Evolutionary conservation across 352 stramenopile genomes (phyloP).

Genomic region (Phytophthora tubulina): DNA sequence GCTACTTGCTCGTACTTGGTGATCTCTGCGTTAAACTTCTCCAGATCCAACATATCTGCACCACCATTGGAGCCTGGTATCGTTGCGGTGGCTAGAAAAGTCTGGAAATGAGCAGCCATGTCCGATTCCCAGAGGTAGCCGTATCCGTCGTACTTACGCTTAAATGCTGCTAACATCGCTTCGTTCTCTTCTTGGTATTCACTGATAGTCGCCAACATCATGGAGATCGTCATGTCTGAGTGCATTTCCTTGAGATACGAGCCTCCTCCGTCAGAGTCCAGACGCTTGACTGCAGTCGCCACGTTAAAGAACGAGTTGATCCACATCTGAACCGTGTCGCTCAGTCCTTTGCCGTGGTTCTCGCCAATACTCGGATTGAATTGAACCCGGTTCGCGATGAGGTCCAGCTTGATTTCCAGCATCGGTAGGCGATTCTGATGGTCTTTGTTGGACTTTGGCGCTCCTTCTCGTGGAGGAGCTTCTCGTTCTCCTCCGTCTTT

Average conservation of each 20-base stretch:
- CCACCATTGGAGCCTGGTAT: slow-evolving; percentile 72
- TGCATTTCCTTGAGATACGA: slow-evolving; percentile 98
- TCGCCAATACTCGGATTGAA: slow-evolving; percentile 91
- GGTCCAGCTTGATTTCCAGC: slow-evolving; percentile 97
- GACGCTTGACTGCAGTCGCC: slow-evolving; percentile 95
- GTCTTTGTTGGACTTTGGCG: slow-evolving; percentile 52
- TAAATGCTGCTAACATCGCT: slow-evolving; percentile 92
- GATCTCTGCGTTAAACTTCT: slow-evolving; percentile 97
- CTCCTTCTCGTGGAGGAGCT: slow-evolving; percentile 41
- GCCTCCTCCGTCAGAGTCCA: slow-evolving; percentile 95
- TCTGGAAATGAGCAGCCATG: slow-evolving; percentile 92
- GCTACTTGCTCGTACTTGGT: slow-evolving; percentile 96
- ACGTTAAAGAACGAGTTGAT: slow-evolving; percentile 98
- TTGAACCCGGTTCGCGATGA: slow-evolving; percentile 90
- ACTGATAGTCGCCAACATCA: slow-evolving; percentile 94
- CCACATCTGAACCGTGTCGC: slow-evolving; percentile 96
- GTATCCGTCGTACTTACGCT: slow-evolving; percentile 95
- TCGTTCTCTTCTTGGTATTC: slow-evolving; percentile 95
- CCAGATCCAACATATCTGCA: slow-evolving; percentile 92
- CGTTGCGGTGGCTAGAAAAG: slow-evolving; percentile 89
- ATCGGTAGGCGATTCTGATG: slow-evolving; percentile 86
- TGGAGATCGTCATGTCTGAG: slow-evolving; percentile 96
- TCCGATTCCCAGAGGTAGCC: slow-evolving; percentile 97
- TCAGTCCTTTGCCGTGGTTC: slow-evolving; percentile 94
- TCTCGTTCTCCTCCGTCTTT: slow-evolving; percentile 46